Evolutionary conservation across 805 yeast genomes (phyloP), one percentile per base, ranked within the genome.

Genomic region (Wickerhamiella allomyrinae): DNA sequence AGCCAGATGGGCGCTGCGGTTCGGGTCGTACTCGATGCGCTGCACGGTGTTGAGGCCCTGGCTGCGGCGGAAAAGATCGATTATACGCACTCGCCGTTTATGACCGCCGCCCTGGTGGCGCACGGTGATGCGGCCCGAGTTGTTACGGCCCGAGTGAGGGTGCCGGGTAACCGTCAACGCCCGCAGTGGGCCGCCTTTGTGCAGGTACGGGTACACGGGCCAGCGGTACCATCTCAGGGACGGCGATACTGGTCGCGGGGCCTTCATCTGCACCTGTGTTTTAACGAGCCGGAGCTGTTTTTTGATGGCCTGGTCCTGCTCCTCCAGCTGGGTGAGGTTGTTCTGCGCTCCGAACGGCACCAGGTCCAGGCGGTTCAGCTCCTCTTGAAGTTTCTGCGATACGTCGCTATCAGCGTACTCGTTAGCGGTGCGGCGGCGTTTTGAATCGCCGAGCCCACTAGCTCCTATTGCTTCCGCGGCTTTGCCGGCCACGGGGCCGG

Each of bases 101-200:
- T 82, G 91, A 27, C 97, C 97, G 55, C 98, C 98, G 59, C 97
- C 98, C 61, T 93, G 76, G 61, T 91, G 95, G 58, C 98, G 76
- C 37, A 84, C 80, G 4, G 95, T 85, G 54, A 91, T 84, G 51
- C 74, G 72, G 51, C 98, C 98, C 3, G 80, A 68, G 61, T 80
- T 69, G 61, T 89, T 87, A 66, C 98, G 78, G 49, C 98, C 98
- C 41, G 94, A 80, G 38, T 77, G 75, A 43, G 74, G 72, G 56
- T 77, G 73, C 55, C 73, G 74, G 14, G 86, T 73, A 25, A 70
- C 71, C 0, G 98, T 89, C 56, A 91, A 69, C 36, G 77, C 76
- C 57, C 70, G 69, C 44, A 80, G 64, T 1, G 97, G 95, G 42
- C 78, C 69, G 8, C 95, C 95, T 57, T 78, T 81, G 72, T 82